Evolutionary conservation across 2,329 filamentous ascomycete species (phyloP).

Genomic region (Ampelomyces quisqualis): DNA sequence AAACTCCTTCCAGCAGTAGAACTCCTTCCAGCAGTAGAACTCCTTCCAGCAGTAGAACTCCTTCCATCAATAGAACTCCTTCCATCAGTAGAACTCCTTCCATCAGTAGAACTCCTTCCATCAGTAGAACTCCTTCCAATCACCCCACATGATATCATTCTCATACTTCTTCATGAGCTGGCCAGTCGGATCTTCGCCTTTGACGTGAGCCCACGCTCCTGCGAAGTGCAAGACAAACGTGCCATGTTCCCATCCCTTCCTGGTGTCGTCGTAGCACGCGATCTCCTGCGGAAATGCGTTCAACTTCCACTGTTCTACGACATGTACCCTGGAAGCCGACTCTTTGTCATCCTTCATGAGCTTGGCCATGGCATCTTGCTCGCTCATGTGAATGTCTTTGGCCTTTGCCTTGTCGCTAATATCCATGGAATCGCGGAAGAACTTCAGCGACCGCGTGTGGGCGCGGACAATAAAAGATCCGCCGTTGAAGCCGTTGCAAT

Average conservation of each 20-base stretch:
- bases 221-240: constrained; percentile 47
- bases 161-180: constrained; percentile 45
- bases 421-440: constrained; percentile 35
- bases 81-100: too few relatives aligned
- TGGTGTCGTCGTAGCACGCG: constrained; percentile 38
- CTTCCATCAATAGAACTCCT: not conserved
- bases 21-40: too few relatives aligned
- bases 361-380: constrained; percentile 44
- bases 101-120: constrained; percentile 23
- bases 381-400: constrained; percentile 30
- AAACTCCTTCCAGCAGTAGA: too few relatives aligned
- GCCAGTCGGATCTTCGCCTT: constrained; percentile 43
- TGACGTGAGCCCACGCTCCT: constrained; percentile 46
- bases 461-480: constrained; percentile 44
- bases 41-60: not conserved
- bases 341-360: constrained; percentile 32
- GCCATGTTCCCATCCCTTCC: constrained; percentile 36
- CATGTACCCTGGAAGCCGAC: constrained; percentile 22
- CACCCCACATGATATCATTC: constrained; percentile 35
- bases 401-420: constrained; percentile 28
- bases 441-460: constrained; percentile 38
- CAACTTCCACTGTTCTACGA: constrained; percentile 42
- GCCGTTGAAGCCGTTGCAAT: constrained; percentile 45
- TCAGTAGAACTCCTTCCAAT: constrained; percentile 35
- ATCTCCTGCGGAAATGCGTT: constrained; percentile 47